Base-by-base conservation (phyloP, 1,284 basidiomycete genomes). In the Athelia sp. region DNA sequence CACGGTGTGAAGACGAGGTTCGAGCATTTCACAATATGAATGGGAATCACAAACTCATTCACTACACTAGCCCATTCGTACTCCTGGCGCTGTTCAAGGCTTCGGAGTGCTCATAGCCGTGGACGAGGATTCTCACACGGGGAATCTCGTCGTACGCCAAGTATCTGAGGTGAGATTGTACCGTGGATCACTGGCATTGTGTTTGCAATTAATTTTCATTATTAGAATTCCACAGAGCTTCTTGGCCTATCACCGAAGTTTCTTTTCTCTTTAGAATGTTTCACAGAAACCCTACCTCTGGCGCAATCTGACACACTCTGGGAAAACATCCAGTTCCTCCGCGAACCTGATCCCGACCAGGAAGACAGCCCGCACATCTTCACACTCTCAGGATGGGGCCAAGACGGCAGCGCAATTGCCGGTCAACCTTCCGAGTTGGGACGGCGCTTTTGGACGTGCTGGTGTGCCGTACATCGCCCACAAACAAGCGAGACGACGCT, bases 101-200 rank as follows among this genome's bases (percentile, higher is more conserved):
- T 96, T 90, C 61, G 92, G 91, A 9, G 86, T 93, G 1, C 74
- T 94, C 15, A 77, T 95, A 45, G 89, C 82, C 0, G 69, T 93
- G 1, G 82, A 89, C 53, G 82, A 91, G 58, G 70, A 80, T 24
- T 69, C 76, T 11, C 81, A 87, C 9, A 72, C 73, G 8, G 36
- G 36, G n/a, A 40, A 40, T n/a, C 66, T 93, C 24, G 57, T 77
- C 2, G 87, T 94, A 15, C 77, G 85, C 10, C 92, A 93, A 59
- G 87, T 89, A 0, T 94, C 91, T 13, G 91, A 93, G 73, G 87
- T 89, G 60, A 56, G 72, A n/a, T n/a, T n/a, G n/a, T n/a, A n/a
- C n/a, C n/a, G n/a, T n/a, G n/a, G n/a, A n/a, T n/a, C n/a, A n/a
- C n/a, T n/a, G n/a, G n/a, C n/a, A n/a, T n/a, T n/a, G n/a, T n/a